Base-by-base conservation (phyloP, 1,284 basidiomycete species). In the Pterula multifida region DNA sequence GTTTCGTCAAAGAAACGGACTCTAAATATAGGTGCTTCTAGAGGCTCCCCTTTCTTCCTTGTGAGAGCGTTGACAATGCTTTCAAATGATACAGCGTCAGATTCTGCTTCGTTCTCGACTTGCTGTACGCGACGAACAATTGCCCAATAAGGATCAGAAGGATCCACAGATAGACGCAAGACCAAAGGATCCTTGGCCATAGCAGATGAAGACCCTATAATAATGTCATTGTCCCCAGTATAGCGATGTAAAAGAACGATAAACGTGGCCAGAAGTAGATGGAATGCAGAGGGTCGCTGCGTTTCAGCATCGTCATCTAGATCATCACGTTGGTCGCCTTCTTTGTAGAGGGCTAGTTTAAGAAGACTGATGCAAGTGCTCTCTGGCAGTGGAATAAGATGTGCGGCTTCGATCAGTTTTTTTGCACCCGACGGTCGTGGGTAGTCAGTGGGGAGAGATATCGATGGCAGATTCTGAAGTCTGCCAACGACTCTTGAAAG, bases 1-100 rank as follows among this genome's bases (percentile, higher is more conserved):
- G 84, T 92, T 63, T 89, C 90, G 63, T 98, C 95, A 63, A 98
- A 94, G 75, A 98, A 98, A 23, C 94, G 83, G 45, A 98, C 93
- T 36, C 93, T 79, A 71, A 97, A 98, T 32, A 98, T 71, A 1
- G 86, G 85, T 0, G 69, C 73, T 52, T 81, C 78, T 9, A 70
- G 59, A 2, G 71, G 62, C 22, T 77, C 70, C 36, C 80, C 76
- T 58, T 76, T 80, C 60, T 76, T 79, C 58, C 80, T 81, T 55
- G 75, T 78, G 50, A 93, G 68, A n/a, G 81, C 85, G 44, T 73
- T 72, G n/a, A 87, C 74, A 50, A 98, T 75, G 2, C 74, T 67
- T 54, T 93, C 88, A 62, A 91, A 92, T 0, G 95, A 88, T 1
- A 96, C 72, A 1, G 78, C 78, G 64, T 98, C 90, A 2, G 73